These are phyloP conservation scores for Vitis rotundifolia DNA, from an alignment of 164 flowering plant genomes.

Conservation along the genomic window DNA sequence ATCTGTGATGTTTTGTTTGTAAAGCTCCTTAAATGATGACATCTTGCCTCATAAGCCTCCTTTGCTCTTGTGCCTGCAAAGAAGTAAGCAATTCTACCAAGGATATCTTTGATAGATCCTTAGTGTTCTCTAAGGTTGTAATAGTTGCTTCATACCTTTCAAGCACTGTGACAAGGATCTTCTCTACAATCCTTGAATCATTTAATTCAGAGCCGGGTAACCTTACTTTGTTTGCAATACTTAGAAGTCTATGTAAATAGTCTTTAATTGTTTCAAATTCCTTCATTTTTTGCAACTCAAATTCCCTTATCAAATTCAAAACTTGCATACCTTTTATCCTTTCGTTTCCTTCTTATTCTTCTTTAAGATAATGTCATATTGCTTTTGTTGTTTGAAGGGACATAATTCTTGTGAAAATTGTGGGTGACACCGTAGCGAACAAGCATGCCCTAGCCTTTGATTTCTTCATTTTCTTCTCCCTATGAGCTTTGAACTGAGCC, in stretches of 20 bases:
- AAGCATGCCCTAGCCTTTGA: no score
- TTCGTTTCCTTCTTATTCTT: not conserved
- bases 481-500: no score
- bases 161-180: no score
- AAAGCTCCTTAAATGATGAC: not conserved
- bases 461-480: no score
- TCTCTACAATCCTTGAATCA: no score
- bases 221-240: slow-evolving; percentile 5
- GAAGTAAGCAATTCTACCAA: slow-evolving; percentile 1
- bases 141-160: no score
- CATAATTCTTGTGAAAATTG: not conserved
- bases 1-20: not conserved
- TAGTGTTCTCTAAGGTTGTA: no score
- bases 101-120: not conserved
- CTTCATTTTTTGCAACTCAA: not conserved
- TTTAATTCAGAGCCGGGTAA: not conserved
- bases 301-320: slow-evolving; percentile 8
- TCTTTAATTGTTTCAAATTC: no score
- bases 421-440: not conserved
- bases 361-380: not conserved
- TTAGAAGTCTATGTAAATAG: no score
- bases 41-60: not conserved
- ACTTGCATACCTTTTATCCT: slow-evolving; percentile 4
- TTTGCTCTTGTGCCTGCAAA: not conserved
- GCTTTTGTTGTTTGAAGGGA: slow-evolving; percentile 1